Conservation (phyloP, 139 green algal species). For the Diplosphaera chodatii region DNA sequence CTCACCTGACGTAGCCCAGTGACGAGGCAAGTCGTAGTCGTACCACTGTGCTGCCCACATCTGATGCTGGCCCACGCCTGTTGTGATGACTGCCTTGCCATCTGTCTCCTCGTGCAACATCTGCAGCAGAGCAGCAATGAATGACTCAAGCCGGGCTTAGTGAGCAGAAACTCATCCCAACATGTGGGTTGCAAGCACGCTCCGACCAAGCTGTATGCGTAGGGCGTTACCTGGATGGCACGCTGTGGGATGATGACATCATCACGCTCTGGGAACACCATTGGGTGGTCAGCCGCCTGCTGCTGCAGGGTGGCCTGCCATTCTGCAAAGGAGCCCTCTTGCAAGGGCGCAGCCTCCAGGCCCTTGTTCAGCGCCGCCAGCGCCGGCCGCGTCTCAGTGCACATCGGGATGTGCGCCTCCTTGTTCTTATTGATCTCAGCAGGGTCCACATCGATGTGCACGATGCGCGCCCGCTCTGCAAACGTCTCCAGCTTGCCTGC, state of each 20-base stretch:
- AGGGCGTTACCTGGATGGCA: constrained; percentile 67
- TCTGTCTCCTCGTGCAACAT: constrained; percentile 88
- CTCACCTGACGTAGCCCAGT: constrained; percentile 67
- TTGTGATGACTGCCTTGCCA: constrained; percentile 94
- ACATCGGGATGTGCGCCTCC: constrained; percentile 78
- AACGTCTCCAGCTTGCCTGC: constrained; percentile 91
- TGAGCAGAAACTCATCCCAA: background rate
- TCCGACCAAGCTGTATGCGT: too few species aligned
- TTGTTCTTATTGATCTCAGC: constrained; percentile 99
- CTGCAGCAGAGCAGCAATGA: constrained; percentile 29
- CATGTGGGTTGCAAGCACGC: too few species aligned
- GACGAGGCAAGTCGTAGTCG: constrained; percentile 66
- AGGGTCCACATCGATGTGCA: constrained; percentile 98
- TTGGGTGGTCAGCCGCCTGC: constrained; percentile 73
- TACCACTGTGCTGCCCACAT: constrained; percentile 99
- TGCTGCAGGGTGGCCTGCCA: constrained; percentile 65
- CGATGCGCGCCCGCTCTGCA: constrained; percentile 77
- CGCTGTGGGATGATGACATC: constrained; percentile 94
- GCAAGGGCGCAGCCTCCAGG: constrained; percentile 27
- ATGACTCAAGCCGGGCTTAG: background rate
- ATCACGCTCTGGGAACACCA: constrained; percentile 72
- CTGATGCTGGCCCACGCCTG: constrained; percentile 98
- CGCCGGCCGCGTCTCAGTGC: constrained; percentile 68
- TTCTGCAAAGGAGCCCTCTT: constrained; percentile 12
- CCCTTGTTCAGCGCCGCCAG: constrained; percentile 46